Conservation (phyloP, 2,329 filamentous ascomycete species). For the Tetracladium maxilliforme region DNA sequence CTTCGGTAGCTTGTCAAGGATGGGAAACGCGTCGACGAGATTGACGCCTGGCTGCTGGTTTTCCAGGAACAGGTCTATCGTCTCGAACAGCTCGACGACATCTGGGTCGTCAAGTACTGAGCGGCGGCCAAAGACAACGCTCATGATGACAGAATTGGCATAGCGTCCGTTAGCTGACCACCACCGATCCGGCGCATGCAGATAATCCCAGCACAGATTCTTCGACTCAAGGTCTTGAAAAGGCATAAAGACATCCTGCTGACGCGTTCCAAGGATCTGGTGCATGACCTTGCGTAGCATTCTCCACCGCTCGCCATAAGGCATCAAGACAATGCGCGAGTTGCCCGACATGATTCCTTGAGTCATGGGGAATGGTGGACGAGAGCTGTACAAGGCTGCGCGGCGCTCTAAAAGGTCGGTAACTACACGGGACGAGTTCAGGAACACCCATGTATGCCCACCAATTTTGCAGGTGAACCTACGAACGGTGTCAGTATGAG, state of each 20-base stretch:
- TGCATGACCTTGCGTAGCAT: conserved; percentile 15
- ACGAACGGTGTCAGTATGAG: not conserved
- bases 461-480: conserved; percentile 10
- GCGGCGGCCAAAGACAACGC: conserved; percentile 14
- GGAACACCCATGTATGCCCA: conserved; percentile 23
- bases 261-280: conserved; percentile 12
- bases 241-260: conserved; percentile 10
- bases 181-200: conserved; percentile 11
- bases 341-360: conserved; percentile 12
- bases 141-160: conserved; percentile 16
- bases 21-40: conserved; percentile 16
- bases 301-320: conserved; percentile 13
- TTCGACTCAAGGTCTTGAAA: conserved; percentile 16
- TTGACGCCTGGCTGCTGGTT: conserved; percentile 14
- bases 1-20: conserved; percentile 14
- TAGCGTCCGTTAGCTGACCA: conserved; percentile 12
- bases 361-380: conserved; percentile 8
- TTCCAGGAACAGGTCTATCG: conserved; percentile 9
- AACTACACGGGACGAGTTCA: conserved; percentile 23
- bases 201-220: conserved; percentile 12
- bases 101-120: conserved; percentile 8
- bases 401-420: conserved; percentile 12
- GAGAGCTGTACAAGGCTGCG: conserved; percentile 9
- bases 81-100: conserved; percentile 8
- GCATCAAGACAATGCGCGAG: conserved; percentile 14